Evolutionary conservation across 495 filamentous ascomycete genomes (phyloP), one percentile per base, ranked within the genome.

Genomic region (Neurospora sp.): DNA sequence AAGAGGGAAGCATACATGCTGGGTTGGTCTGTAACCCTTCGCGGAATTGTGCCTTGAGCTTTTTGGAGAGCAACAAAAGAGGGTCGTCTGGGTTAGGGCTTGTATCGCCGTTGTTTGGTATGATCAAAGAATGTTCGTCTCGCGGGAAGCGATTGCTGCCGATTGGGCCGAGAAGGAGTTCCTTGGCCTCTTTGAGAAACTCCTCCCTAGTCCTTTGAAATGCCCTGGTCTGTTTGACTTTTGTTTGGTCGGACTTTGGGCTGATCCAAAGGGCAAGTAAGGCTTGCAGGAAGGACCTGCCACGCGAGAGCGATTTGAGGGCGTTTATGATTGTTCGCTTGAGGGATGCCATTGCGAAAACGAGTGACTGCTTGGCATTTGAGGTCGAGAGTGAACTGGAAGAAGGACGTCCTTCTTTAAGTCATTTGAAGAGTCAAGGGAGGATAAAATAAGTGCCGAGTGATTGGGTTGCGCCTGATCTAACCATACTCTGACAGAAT

Each of bases 1-100:
- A 79, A 80, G 91, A 88, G 42, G 87, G 87, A 10, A 89, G 83
- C 87, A 89, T 89, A 78, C 85, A 87, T 72, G 83, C 82, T 35
- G 83, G 76, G 75, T 87, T 84, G 20, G 81, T 83, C 73, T 79
- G 76, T 71, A 86, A 77, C 16, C 83, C 82, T 69, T 86, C 81
- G 42, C 79, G 78, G 75, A 87, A 85, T 75, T 89, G 85, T 39
- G 70, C 71, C 77, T 84, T 87, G 72, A 89, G 79, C 71, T 82
- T 79, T 44, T 75, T 76, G 9, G 85, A 82, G 46, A 87, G 80
- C 9, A 74, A 75, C 69, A 75, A 70, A 37, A 88, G 76, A n/a
- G 80, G 79, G 71, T 82, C 80, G 54, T 35, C 27, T 35, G 6
- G 54, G 14, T 14, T 62, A 18, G 54, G 1, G 11, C 10, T 60